Evolutionary conservation across 2,329 filamentous ascomycete genomes (phyloP).

Genomic region (Colletotrichum chrysophilum): DNA sequence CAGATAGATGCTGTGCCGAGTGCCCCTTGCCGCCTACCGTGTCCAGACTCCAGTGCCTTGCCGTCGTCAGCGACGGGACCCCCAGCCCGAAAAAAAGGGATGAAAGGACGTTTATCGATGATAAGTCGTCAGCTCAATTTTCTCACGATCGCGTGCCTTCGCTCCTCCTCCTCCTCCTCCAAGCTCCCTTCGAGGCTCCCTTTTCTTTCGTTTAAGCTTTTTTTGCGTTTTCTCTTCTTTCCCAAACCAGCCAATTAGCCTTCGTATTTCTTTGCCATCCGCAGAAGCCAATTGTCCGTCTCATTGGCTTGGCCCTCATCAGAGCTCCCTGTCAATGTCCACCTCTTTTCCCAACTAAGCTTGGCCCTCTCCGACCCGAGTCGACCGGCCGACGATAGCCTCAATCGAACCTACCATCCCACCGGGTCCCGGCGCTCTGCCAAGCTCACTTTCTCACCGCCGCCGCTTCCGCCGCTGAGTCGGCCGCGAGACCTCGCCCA

Average conservation of each 20-base stretch:
- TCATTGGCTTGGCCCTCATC: slow-evolving; percentile 1
- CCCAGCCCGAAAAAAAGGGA: slow-evolving; percentile 3
- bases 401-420: background rate
- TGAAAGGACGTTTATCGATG: background rate
- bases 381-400: background rate
- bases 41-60: background rate
- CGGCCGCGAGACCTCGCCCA: slow-evolving; percentile 7
- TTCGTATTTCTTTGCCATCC: background rate
- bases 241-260: background rate
- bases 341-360: background rate
- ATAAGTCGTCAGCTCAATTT: background rate
- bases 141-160: background rate
- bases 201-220: background rate
- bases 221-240: background rate
- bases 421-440: background rate
- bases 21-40: background rate
- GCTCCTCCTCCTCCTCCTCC: background rate
- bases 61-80: slow-evolving; percentile 1
- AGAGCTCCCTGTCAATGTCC: slow-evolving; percentile 6
- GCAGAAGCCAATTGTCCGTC: background rate
- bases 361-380: background rate
- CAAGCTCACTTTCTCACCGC: background rate
- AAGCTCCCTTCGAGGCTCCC: background rate
- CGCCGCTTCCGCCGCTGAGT: background rate
- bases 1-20: background rate